Conservation (phyloP, 495 filamentous ascomycete genomes). For the Hypomontagnella submonticulosa region DNA sequence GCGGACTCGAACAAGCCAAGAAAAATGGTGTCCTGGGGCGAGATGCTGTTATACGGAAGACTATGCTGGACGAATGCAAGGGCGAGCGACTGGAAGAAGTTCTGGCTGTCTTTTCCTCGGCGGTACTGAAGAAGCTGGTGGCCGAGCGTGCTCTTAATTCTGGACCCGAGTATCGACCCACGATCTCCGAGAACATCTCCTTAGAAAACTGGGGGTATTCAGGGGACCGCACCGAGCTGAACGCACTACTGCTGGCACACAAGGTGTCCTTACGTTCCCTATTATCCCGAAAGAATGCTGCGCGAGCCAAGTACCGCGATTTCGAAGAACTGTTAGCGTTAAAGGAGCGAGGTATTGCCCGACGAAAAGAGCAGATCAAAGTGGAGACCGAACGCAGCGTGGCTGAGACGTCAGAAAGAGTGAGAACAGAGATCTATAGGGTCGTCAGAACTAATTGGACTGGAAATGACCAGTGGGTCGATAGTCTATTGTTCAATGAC, state of each 20-base stretch:
- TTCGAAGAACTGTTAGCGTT: constrained; percentile 69
- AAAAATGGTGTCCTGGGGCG: constrained; percentile 84
- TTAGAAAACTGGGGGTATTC: constrained; percentile 68
- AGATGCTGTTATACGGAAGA: constrained; percentile 82
- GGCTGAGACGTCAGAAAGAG: constrained; percentile 50
- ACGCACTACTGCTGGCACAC: constrained; percentile 78
- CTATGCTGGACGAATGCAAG: constrained; percentile 92
- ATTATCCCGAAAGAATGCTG: constrained; percentile 66
- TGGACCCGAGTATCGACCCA: constrained; percentile 52
- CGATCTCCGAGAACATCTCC: constrained; percentile 67
- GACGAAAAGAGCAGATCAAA: constrained; percentile 57
- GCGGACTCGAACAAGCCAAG: constrained; percentile 81
- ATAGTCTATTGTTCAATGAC: constrained; percentile 73
- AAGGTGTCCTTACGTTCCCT: constrained; percentile 67
- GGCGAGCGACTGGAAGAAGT: constrained; percentile 85
- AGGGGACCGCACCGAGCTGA: constrained; percentile 68
- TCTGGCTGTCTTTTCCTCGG: constrained; percentile 79
- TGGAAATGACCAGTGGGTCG: constrained; percentile 75
- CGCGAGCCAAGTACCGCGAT: constrained; percentile 60
- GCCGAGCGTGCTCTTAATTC: constrained; percentile 55
- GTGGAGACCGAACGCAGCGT: constrained; percentile 21
- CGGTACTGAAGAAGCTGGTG: constrained; percentile 77
- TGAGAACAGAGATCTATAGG: constrained; percentile 57
- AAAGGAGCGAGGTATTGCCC: constrained; percentile 55
- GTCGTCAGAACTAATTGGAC: constrained; percentile 77